Evolutionary conservation across 1,284 basidiomycete species (phyloP), one percentile per base, ranked within the genome.

Genomic region (Rhodotorula sp.): DNA sequence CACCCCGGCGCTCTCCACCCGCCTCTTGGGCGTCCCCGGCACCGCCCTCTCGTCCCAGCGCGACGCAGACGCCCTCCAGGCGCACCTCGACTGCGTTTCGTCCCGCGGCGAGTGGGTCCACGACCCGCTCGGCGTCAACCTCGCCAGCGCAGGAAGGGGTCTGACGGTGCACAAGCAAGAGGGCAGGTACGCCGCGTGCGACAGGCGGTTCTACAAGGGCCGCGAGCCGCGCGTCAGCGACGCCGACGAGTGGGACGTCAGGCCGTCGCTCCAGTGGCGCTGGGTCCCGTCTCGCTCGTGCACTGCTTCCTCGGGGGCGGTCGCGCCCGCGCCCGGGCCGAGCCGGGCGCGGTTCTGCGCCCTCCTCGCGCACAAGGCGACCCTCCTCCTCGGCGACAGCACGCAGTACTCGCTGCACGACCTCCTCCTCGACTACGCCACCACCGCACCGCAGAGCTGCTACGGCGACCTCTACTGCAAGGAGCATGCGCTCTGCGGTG

Each of bases 381-480:
- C 73, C n/a, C 71, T 80, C 34, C 54, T 80, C 25, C 64, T 78
- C 44, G 80, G 80, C 39, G 78, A 79, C 64, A 58, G 72, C 41
- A 76, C 76, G 1, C 79, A 80, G 50, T 80, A 76, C 65, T 66
- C 73, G 1, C 50, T 80, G 34, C 80, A 80, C 65, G 80, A 80
- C 67, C 69, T 80, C n/a, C 37, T 80, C 37, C 75, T 80, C 57
- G 80, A 80, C 70, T 79, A 70, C 71, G 79, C 80, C 36, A 70
- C 72, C 39, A 65, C 64, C 13, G 59, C 67, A 27, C 76, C 78
- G 8, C 64, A 71, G 34, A 76, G 71, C 17, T 80, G 80, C 66
- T 80, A 79, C 64, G 79, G 79, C 32, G 79, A 80, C 57, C 36
- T 79, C 61, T 80, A 80, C 60, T 80, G 80, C 71, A 77, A 76